A percentile compares a stretch with the other conserved stretches of the same genome.
Conservation (phyloP, 192 early-diverging fungal species). For the Rhizophagus clarus region DNA sequence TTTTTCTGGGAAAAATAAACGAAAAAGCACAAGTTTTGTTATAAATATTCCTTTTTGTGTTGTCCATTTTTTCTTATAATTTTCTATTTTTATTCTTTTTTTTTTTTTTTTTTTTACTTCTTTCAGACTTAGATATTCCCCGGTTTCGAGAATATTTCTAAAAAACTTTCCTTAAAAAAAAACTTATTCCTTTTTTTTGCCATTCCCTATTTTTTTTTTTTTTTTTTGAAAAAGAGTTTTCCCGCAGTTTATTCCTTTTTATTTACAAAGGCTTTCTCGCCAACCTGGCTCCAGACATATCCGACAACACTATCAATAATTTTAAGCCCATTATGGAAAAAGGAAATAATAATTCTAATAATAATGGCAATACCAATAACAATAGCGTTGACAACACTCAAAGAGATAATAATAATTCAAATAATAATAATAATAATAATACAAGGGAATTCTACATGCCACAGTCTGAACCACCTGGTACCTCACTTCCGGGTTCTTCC, state of each 20-base stretch:
- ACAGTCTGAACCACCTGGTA: slow-evolving; percentile 9
- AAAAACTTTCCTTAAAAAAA: background rate
- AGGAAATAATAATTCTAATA: background rate
- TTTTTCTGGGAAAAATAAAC: background rate
- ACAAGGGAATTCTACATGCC: background rate
- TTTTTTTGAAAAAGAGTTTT: background rate
- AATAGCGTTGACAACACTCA: background rate
- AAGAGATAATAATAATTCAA: slow-evolving; percentile 1
- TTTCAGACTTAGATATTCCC: background rate
- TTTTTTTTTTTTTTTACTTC: background rate
- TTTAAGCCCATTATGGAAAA: background rate
- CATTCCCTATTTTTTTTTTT: background rate
- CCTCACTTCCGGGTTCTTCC: background rate
- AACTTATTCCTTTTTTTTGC: background rate
- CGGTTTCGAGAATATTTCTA: background rate
- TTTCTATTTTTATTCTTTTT: background rate
- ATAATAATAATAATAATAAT: background rate
- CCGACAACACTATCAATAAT: background rate
- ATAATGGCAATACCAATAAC: background rate
- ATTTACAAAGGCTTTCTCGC: background rate
- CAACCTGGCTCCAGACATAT: background rate
- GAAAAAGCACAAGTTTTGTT: background rate
- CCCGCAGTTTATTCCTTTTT: background rate
- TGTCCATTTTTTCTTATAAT: too few relatives aligned
- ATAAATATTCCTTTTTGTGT: background rate